phyloP scores from a whole-genome alignment of 2,329 filamentous ascomycete genomes.

The Aspergillus fructus region DNA sequence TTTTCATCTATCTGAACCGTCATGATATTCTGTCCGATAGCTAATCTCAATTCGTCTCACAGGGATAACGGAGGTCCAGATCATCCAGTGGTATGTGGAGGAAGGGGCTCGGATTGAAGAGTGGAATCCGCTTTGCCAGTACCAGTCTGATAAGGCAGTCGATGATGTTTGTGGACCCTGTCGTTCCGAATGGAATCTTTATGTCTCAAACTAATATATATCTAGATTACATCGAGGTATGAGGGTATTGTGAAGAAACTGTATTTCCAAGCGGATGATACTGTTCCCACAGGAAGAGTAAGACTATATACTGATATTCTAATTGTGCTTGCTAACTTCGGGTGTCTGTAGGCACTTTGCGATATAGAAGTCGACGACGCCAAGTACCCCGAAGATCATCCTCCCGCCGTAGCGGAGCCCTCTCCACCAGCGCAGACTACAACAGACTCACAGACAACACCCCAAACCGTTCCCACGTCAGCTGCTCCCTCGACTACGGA shows the following conservation, averaged over 20 bases:
- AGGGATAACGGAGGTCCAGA: constrained; percentile 98
- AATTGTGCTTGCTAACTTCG: constrained; percentile 7
- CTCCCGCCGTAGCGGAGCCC: constrained; percentile 27
- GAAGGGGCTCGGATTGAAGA: constrained; percentile 94
- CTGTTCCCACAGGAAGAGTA: constrained; percentile 84
- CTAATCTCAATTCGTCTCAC: constrained; percentile 14
- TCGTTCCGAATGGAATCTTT: constrained; percentile 2
- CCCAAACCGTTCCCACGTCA: constrained; percentile 15
- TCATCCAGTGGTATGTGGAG: constrained; percentile 99
- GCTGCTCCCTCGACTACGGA: constrained; percentile 8
- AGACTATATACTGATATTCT: neutral
- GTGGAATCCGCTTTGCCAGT: constrained; percentile 96
- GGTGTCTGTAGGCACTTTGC: constrained; percentile 67
- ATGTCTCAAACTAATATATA: constrained; percentile 26
- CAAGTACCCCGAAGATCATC: constrained; percentile 61
- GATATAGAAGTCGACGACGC: constrained; percentile 91
- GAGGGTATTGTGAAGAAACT: constrained; percentile 94
- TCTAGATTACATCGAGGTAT: constrained; percentile 93
- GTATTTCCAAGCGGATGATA: constrained; percentile 92
- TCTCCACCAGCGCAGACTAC: constrained; percentile 18
- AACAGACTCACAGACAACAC: constrained; percentile 12
- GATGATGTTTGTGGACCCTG: constrained; percentile 48
- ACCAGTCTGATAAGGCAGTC: constrained; percentile 93
- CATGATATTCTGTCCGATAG: constrained; percentile 7
- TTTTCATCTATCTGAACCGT: neutral